Evolutionary conservation across 1,284 basidiomycete genomes (phyloP), one percentile per base, ranked within the genome.

Genomic region (Melampsora americana): DNA sequence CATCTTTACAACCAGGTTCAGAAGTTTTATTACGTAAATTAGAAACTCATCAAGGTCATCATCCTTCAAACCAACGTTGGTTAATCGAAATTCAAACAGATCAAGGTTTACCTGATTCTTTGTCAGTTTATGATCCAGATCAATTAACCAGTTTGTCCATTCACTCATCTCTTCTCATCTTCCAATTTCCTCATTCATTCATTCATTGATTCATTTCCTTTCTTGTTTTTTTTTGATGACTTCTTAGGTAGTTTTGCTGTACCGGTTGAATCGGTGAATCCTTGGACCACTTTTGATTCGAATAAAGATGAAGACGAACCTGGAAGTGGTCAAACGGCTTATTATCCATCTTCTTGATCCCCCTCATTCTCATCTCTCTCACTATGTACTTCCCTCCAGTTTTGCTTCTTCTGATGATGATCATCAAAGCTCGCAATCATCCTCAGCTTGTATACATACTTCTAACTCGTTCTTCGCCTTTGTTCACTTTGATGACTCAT

Each of bases 1-100:
- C 48, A 20, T 66, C 71, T 1, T 56, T 20, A 20, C 50, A 53
- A 26, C 64, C 71, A 9, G 71, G 71, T 12, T 61, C 71, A 39
- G 62, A 74, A 59, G 71, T 74, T 7, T 53, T 74, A 30, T 48
- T 74, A 20, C 64, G 65, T 35, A 66, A 74, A 60, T 39, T 74
- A 23, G 62, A 66, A 39, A 74, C 71, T 2, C n/a, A 53, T 32
- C 32, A 74, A 14, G 71, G 71, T 16, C 30, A 14, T 5, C 71
- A 74, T 46, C 71, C 71, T 5, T 11, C 64, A 1, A 65, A 60
- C 50, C 71, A 74, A 35, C 44, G 71, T 20, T 74, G 71, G 71
- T 32, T 39, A n/a, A 18, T 74, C 11, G 71, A 74, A 39, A 30
- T 62, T 6, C 28, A 48, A 28, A 48, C 42, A n/a, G n/a, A 72